Percentiles rank a stretch among this genome's conserved stretches.
Conservation (phyloP, 768 basidiomycete species). For the Termitomyces sp. region DNA sequence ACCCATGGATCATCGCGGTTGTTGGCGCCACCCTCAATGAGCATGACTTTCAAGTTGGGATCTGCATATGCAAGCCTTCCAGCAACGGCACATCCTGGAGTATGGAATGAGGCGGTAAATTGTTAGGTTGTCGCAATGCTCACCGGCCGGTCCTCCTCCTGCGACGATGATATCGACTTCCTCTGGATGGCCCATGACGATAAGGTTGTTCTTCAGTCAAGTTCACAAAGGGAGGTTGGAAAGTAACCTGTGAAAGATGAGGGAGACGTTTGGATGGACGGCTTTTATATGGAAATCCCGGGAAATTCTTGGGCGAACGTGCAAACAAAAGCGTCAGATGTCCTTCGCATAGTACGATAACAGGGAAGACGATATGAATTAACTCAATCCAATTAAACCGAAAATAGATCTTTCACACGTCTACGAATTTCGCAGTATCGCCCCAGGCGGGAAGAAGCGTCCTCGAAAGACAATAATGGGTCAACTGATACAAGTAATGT, state of each 20-base stretch:
- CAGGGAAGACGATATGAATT: too few relatives aligned
- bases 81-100: constrained; percentile 58
- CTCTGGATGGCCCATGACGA: constrained; percentile 50
- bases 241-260: neutral
- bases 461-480: neutral
- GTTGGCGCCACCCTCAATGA: too few relatives aligned
- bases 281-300: neutral
- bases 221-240: neutral
- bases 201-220: neutral
- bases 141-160: constrained; percentile 67
- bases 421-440: neutral
- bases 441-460: neutral
- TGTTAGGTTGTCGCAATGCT: neutral
- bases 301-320: neutral
- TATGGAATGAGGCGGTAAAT: neutral
- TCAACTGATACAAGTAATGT: constrained; percentile 1
- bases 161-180: constrained; percentile 72
- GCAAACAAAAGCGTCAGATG: neutral
- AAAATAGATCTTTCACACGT: neutral
- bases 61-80: constrained; percentile 69
- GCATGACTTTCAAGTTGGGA: too few relatives aligned
- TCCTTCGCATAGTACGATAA: neutral
- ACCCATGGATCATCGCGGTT: too few relatives aligned
- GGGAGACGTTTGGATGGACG: neutral
- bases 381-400: neutral